Evolutionary conservation across 225 moss, liverwort and hornwort species (phyloP), one percentile per base, ranked within the genome.

Genomic region (Thuidium tamariscinum): DNA sequence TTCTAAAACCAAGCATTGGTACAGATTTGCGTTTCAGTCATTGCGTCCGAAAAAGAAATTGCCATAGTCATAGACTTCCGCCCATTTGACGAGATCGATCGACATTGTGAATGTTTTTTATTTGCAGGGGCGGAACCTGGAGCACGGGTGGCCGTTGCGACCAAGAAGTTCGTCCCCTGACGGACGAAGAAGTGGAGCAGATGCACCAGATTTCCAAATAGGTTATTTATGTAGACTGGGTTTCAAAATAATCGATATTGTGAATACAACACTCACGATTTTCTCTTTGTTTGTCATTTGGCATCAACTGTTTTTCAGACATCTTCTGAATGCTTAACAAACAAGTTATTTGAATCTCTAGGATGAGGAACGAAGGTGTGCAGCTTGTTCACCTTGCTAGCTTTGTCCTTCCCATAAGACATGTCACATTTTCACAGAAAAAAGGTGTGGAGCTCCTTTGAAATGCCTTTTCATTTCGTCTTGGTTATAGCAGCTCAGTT

Each of bases 101-200:
- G 41, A 61, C 44, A 14, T n/a, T 16, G 67, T 26, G 57, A 11
- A 48, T 70, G 6, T 73, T 42, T 68, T 22, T n/a, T n/a, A 1
- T 26, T 48, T 74, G 22, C n/a, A 74, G 92, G 46, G 90, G 90
- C 37, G 93, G 93, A 42, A 3, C 74, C 1, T 93, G 93, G 93
- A 89, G 83, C 54, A 74, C 54, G 5, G 93, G 93, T 55, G 93
- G 93, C 34, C 86, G 68, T 17, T 93, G 93, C 69, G 84, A 93
- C 57, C 41, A 78, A 55, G 92, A 90, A 81, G 76, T 81, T 4
- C 84, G 61, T 87, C 93, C 93, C 42, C 65, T 90, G 30, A 88
- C 88, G 10, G 86, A 87, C 57, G 49, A 87, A 42, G 90, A 90
- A 86, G 90, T 87, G 5, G n/a, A 29, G 32, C 22, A 70, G 34